Evolutionary conservation across 108 stramenopile species (phyloP), one percentile per base, ranked within the genome.

Genomic region (Mediolabrus comicus): DNA sequence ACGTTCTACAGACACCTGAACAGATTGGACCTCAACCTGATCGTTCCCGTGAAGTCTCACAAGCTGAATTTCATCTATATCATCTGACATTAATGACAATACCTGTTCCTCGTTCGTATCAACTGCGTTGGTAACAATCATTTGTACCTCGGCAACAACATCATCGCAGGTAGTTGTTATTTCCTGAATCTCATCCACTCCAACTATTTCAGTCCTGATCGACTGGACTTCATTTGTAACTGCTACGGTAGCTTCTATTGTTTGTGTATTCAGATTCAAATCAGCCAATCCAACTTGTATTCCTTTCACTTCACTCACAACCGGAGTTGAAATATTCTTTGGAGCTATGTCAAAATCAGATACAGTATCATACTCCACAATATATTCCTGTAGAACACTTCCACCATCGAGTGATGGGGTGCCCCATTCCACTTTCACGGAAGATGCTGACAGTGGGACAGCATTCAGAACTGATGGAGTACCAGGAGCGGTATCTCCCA

Each of bases 161-260:
- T 86, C 84, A 69, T 89, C 86, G 39, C 75, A 86, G n/a, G 85
- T 83, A n/a, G 90, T 90, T 4, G 91, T 74, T 13, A 94, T 71
- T 53, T 85, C 82, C 63, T 94, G 92, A 0, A 94, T 74, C 35
- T 96, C 95, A 72, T 96, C 93, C 10, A 89, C 84, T 16, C 93
- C 92, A 10, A 68, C 67, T 8, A 94, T 87, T 46, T 59, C 49
- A 3, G 80, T 70, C 27, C 81, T 74, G 31, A 96, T 74, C 9
- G 88, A 87, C 65, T 96, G 92, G 8, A 83, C 54, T 62, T 96
- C 95, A 67, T 96, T 96, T 24, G 75, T 83, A 27, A 96, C 95
- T 3, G 77, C 86, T 11, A 81, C 86, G 3, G 86, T 75, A 9
- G 87, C 89, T 27, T 68, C 64, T 56, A 95, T 84, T 9, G 75